Evolutionary conservation across 371 early-diverging fungal genomes (phyloP), one percentile per base, ranked within the genome.

Genomic region (Mortierella polycephala): DNA sequence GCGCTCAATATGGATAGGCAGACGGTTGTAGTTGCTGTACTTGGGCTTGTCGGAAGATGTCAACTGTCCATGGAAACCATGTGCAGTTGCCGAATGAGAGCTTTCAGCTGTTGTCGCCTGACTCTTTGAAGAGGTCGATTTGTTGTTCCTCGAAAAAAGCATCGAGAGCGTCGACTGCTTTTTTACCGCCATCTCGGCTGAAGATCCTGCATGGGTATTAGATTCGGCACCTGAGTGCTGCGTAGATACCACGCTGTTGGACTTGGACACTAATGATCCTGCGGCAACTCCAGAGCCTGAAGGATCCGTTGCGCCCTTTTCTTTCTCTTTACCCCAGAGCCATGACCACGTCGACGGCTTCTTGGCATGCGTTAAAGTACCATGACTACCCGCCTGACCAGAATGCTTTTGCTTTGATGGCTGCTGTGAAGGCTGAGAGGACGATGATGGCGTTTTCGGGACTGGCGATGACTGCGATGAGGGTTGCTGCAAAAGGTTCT

Each of bases 1-100:
- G 40, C 95, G 91, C 76, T 96, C 97, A 51, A 94, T 88, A 58
- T 95, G 92, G n/a, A 94, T 85, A 1, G 95, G 94, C 58, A 93
- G 75, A 11, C 93, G 87, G 42, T 86, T 88, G 65, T 85, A 85
- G 74, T 90, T 89, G 20, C 81, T 79, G 74, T 87, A 86, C 76
- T 81, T 90, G 86, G 67, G 88, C 86, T 64, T 89, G n/a, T 57
- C 57, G 2, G 67, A 50, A 1, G 44, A 13, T 18, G 11, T 4
- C 3, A 39, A 13, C 39, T 62, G 58, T 7, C 70, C 67, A 8
- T 61, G 53, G 2, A 39, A 51, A 20, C 67, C 75, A 18, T 69
- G 23, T 20, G 30, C 21, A 12, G 53, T 54, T 6, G 39, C 44
- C 3, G 62, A 44, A 13, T 50, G 60, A 7, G 52, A 53, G 3